Evolutionary conservation across 1,284 basidiomycete genomes (phyloP).

Genomic region (Cutaneotrichosporon mucoides): DNA sequence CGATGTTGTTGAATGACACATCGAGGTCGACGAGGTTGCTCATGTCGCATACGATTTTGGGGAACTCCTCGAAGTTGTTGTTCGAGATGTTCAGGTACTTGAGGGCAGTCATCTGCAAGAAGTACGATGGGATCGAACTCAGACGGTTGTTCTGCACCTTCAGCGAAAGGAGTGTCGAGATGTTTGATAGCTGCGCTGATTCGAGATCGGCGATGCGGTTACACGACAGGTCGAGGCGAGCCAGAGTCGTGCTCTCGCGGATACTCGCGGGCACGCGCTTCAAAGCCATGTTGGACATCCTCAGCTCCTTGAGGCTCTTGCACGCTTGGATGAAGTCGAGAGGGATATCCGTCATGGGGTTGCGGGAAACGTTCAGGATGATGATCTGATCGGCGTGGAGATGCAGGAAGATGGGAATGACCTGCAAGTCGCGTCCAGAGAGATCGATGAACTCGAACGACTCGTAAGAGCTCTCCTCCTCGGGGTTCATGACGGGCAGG

Average conservation of each 20-base stretch:
- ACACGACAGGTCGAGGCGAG: constrained; percentile 83
- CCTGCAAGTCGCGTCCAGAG: constrained; percentile 73
- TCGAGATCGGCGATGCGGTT: constrained; percentile 90
- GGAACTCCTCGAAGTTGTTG: constrained; percentile 86
- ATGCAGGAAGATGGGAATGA: constrained; percentile 87
- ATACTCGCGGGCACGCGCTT: constrained; percentile 88
- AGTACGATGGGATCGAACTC: constrained; percentile 78
- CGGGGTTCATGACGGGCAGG: constrained; percentile 57
- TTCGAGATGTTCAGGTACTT: constrained; percentile 90
- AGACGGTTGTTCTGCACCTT: constrained; percentile 91
- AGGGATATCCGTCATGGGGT: constrained; percentile 94
- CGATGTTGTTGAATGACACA: constrained; percentile 90
- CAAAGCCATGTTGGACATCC: constrained; percentile 88
- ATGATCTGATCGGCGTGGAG: constrained; percentile 80
- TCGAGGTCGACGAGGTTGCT: constrained; percentile 76
- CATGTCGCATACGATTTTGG: constrained; percentile 71
- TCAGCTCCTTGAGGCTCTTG: constrained; percentile 74
- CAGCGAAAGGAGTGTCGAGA: constrained; percentile 68
- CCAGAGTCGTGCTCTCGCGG: constrained; percentile 67
- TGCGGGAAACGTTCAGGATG: constrained; percentile 84
- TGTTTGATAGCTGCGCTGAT: constrained; percentile 74
- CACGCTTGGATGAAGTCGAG: constrained; percentile 95
- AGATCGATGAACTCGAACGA: constrained; percentile 81
- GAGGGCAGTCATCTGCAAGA: constrained; percentile 67
- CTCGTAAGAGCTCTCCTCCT: constrained; percentile 70